Base-by-base conservation (phyloP, 805 yeast species). In the Alloascoidea africana region DNA sequence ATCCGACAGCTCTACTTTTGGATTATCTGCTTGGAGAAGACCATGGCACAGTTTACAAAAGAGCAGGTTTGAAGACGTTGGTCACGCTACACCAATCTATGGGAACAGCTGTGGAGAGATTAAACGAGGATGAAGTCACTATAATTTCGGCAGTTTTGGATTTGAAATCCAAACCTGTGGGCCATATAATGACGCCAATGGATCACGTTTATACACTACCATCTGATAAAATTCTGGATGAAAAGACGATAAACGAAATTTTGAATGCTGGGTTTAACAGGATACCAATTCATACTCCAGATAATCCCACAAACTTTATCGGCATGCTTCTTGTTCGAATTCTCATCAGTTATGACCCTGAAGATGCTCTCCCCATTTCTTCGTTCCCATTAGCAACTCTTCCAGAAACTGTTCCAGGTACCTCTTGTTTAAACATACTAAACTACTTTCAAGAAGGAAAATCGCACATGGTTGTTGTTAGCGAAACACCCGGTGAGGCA, bases 391-490 rank as follows among this genome's bases (percentile, higher is more conserved):
- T 81, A 50, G 89, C 89, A 3, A 81, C 89, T 0, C 62, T 81
- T 36, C 93, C 93, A 0, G 93, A 81, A 56, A 81, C 93, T 0
- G 72, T 75, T 1, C 69, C 73, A 17, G 75, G 71, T 36, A 81
- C 91, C 3, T 78, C 87, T 4, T 81, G 91, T 54, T 63, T 81
- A 52, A 81, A 81, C 53, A 80, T 81, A 42, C 62, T 81, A 51
- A 81, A 81, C 53, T 81, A 81, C 55, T 81, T 81, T 61, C 93
- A 81, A 54, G 89, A 80, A 53, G 93, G 93, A 43, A 79, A 78
- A 51, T 75, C 85, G 0, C 93, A 81, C 56, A 81, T 81, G 91
- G 81, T 82, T 49, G 73, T 81, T 27, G 87, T 81, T 6, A 70
- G 80, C 47, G 75, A 72, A 38, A 63, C 63, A 17, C 89, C 91